Base-by-base conservation (phyloP, 108 stramenopile species). In the Aurantiochytrium sp. region DNA sequence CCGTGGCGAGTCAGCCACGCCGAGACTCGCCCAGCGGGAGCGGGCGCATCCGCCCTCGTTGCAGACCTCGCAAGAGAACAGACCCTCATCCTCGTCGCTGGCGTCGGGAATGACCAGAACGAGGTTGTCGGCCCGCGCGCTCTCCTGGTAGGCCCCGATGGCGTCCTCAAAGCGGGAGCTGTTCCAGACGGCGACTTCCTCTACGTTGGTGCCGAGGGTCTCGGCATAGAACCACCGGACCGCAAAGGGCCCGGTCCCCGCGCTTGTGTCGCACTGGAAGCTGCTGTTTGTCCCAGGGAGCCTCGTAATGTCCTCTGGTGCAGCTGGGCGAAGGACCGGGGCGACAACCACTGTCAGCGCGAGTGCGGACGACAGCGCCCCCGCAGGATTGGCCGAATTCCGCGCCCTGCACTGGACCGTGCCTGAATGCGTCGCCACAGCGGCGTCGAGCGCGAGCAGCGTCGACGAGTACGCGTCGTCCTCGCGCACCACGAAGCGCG, bases 11-110 rank as follows among this genome's bases (percentile, higher is more conserved):
- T 81, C 73, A 15, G n/a, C 50, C 8, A 81, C 73, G 12, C 73
- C 73, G 19, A 81, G 73, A 81, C 24, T 81, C 6, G 73, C 73
- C 73, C 73, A 81, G 39, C 73, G 39, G 6, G 73, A 81, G 1
- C 32, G 73, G 6, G 73, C 73, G 73, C 73, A 81, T 6, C 45
- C 73, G 12, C 24, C 73, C 30, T 81, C 73, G 24, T 81, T 81
- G 73, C 73, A 81, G 19, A 39, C 73, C n/a, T 81, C 45, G 45
- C 73, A 81, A 12, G 73, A 81, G 45, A 30, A 81, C 45, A 81
- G 32, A 2, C 73, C 73, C 24, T 81, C 42, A 2, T 81, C 73
- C 36, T 48, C 73, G 27, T 81, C 45, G 27, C 45, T 41, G 27
- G 73, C 21, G 73, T 48, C 32, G 8, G 30, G n/a, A 48, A 81